Conservation (phyloP, 2,329 filamentous ascomycete genomes). For the Pseudogymnoascus sp. region DNA sequence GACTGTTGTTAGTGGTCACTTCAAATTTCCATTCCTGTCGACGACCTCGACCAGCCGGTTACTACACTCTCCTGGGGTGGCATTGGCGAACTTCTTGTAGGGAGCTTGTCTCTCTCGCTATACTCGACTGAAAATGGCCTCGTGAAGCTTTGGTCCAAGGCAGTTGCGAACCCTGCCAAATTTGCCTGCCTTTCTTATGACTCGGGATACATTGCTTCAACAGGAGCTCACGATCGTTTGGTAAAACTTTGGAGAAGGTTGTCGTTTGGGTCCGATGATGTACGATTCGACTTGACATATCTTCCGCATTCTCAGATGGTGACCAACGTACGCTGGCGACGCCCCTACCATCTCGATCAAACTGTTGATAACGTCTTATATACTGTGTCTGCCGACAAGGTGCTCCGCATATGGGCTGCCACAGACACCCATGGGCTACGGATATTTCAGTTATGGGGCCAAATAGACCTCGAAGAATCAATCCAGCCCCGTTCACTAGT, state of each 20-base stretch:
- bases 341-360: conserved; percentile 68
- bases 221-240: conserved; percentile 68
- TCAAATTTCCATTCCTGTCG: conserved; percentile 50
- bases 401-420: conserved; percentile 75
- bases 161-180: conserved; percentile 63
- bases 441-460: conserved; percentile 69
- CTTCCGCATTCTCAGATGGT: conserved; percentile 74
- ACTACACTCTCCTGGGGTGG: conserved; percentile 77
- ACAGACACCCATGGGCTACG: conserved; percentile 64
- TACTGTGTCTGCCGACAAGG: conserved; percentile 74
- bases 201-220: conserved; percentile 76
- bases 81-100: conserved; percentile 75
- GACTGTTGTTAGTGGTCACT: conserved; percentile 47
- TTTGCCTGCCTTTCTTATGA: conserved; percentile 77
- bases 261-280: conserved; percentile 73
- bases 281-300: conserved; percentile 84
- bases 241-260: conserved; percentile 90
- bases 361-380: conserved; percentile 81
- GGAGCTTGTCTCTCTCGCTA: conserved; percentile 60
- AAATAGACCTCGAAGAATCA: conserved; percentile 66
- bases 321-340: conserved; percentile 80
- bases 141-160: conserved; percentile 62
- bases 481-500: conserved; percentile 40
- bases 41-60: conserved; percentile 35
- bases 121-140: conserved; percentile 46